These are phyloP conservation scores for Plicaturopsis crispa DNA, from an alignment of 768 basidiomycete species.

Conservation along the genomic window DNA sequence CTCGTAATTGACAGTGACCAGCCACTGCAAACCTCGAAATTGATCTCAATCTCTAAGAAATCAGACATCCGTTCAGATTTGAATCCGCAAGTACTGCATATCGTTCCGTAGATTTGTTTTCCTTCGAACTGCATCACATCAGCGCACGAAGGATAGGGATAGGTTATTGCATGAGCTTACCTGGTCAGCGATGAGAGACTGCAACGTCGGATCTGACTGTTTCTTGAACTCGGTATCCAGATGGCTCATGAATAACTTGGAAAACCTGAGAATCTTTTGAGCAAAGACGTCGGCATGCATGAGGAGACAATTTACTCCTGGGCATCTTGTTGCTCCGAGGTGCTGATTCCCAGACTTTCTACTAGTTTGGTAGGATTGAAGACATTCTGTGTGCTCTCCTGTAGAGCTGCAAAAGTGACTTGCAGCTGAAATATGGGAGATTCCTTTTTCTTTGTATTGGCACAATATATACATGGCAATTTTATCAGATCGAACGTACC, in stretches of 20 bases:
- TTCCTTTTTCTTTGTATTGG: constrained; percentile 43
- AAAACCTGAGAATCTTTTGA: constrained; percentile 51
- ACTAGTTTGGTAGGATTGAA: constrained; percentile 85
- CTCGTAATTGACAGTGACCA: too few relatives aligned
- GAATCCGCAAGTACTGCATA: constrained; percentile 62
- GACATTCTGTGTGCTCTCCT: constrained; percentile 57
- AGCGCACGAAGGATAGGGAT: too few relatives aligned
- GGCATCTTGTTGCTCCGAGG: constrained; percentile 91
- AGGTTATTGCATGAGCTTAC: constrained; percentile 31
- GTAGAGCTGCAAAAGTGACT: constrained; percentile 79
- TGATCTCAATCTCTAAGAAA: constrained; percentile 88
- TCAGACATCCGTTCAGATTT: constrained; percentile 61
- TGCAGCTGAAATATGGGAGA: constrained; percentile 76
- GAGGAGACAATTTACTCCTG: constrained; percentile 62
- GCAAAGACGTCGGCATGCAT: constrained; percentile 5
- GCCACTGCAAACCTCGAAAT: constrained; percentile 72
- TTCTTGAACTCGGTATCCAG: constrained; percentile 84
- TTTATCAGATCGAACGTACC: too few relatives aligned
- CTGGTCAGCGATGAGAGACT: constrained; percentile 67
- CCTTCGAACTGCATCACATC: constrained; percentile 92
- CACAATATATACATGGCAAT: too few relatives aligned
- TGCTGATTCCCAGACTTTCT: constrained; percentile 73
- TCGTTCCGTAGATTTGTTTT: constrained; percentile 70
- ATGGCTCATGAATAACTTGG: constrained; percentile 89
- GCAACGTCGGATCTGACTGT: constrained; percentile 56